Evolutionary conservation across 1,139 yeast species (phyloP).

Genomic region (Candida sp.): DNA sequence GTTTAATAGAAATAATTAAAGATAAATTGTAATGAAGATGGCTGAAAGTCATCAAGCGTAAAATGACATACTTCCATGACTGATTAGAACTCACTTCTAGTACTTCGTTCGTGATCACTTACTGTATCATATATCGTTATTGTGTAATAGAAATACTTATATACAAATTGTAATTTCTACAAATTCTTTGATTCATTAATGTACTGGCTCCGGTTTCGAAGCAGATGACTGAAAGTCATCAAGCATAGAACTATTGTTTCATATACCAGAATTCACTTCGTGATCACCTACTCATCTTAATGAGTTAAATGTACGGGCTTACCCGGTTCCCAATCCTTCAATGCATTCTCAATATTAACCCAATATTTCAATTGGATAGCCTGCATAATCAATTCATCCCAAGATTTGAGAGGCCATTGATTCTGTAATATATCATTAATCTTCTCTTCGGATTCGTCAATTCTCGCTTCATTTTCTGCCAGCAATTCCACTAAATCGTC

Average conservation of each 20-base stretch:
- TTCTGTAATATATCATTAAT: constrained; percentile 29
- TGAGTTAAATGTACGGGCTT: constrained; percentile 63
- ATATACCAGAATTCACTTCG: too few species aligned
- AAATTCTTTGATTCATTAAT: too few species aligned
- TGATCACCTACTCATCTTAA: constrained; percentile 13
- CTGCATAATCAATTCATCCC: constrained; percentile 58
- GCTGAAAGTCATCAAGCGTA: not conserved
- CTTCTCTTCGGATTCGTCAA: constrained; percentile 33
- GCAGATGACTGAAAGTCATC: too few species aligned
- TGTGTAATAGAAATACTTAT: not conserved
- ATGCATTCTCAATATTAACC: constrained; percentile 71
- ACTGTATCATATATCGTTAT: not conserved
- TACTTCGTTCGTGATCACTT: too few species aligned
- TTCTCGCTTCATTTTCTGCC: constrained; percentile 53
- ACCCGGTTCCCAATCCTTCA: constrained; percentile 78
- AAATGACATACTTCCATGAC: too few species aligned
- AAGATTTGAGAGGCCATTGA: constrained; percentile 29
- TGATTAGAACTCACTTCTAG: too few species aligned
- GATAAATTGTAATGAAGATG: not conserved
- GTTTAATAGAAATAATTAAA: not conserved
- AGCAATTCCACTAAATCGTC: constrained; percentile 54
- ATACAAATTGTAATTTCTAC: not conserved
- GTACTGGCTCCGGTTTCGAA: too few species aligned
- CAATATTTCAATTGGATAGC: constrained; percentile 81
- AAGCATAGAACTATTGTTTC: too few species aligned